These are phyloP conservation scores for Blastobotrys malaysiensis DNA, from an alignment of 1,139 yeast species.

Conservation along the genomic window DNA sequence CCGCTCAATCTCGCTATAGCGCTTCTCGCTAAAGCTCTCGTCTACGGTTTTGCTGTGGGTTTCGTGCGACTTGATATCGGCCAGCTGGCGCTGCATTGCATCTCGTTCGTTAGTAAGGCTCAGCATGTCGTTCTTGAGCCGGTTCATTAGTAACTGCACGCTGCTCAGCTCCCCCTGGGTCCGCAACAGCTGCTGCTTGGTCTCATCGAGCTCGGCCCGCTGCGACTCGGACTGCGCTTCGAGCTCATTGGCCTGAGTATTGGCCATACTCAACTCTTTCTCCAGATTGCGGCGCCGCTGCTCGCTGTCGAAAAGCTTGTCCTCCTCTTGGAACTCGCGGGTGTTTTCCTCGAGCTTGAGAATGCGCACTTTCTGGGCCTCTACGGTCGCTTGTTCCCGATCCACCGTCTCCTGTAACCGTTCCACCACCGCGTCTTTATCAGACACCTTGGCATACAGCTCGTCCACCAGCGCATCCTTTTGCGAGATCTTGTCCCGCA, in stretches of 20 bases:
- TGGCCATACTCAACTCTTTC: conserved; percentile 6
- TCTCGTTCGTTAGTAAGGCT: conserved; percentile 20
- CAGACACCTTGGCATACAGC: background rate
- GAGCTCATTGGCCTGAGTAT: background rate
- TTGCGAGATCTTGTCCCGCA: background rate
- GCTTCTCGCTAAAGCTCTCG: conserved; percentile 15
- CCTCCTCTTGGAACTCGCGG: conserved; percentile 7
- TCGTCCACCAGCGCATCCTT: background rate
- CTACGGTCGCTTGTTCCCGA: conserved; percentile 12
- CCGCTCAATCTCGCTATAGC: conserved; percentile 15
- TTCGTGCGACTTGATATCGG: conserved; percentile 13
- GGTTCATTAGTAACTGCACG: conserved; percentile 17
- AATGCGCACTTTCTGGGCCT: conserved; percentile 13
- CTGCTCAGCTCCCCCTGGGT: conserved; percentile 16
- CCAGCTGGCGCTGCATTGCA: conserved; percentile 17
- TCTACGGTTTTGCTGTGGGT: conserved; percentile 15
- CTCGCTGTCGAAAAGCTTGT: conserved; percentile 12
- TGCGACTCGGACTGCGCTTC: conserved; percentile 1
- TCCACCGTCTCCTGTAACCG: conserved; percentile 16
- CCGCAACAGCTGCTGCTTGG: conserved; percentile 9
- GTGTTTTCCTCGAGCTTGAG: conserved; percentile 1
- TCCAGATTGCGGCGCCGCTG: conserved; percentile 10
- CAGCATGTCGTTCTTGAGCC: conserved; percentile 19
- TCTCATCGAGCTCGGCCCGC: background rate
- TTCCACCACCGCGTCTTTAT: background rate